Base-by-base conservation (phyloP, 352 stramenopile species). In the Blastocystis hominis region DNA sequence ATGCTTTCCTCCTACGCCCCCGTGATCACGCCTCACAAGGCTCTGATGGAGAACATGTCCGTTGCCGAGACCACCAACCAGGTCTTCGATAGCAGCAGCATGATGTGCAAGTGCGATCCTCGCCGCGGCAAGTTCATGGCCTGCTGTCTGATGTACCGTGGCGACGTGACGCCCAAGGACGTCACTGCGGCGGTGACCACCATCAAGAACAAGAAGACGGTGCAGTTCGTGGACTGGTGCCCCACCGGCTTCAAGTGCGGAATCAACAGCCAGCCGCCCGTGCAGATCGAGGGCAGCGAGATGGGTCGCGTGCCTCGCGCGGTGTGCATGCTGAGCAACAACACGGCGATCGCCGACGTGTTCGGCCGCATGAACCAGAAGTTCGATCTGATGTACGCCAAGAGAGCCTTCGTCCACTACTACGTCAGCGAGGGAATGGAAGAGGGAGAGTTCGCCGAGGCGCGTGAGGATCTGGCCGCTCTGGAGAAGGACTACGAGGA, bases 401-500 rank as follows among this genome's bases (percentile, higher is more conserved):
- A 98, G 93, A 95, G 96, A 92, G 96, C 96, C 68, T 98, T 99
- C 89, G 95, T 98, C 84, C 96, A 99, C 92, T 99, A 96, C 96
- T 98, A 98, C 89, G 96, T 98, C 42, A 96, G 97, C 90, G 97
- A 99, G 90, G 96, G 97, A 91, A 99, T 99, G 97, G 97, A 99
- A 91, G 97, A 99, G 91, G 96, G 96, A 86, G 97, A 99, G 90
- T 99, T 99, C 91, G 98, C 95, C 76, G 97, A 99, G 89, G 97
- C 97, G 54, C 95, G 96, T 92, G 96, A 98, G 91, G 95, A 98
- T 92, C 91, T 98, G 69, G 95, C 95, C 44, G 95, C 95, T 36
- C 91, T 98, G 20, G 96, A 98, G 91, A 98, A 98, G 93, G 96
- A 99, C 91, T 99, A 99, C 91, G 96, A 99, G 89, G 96, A 99